Percentiles rank a stretch among this genome's conserved stretches.
phyloP scores from a whole-genome alignment of 2,329 filamentous ascomycete genomes.

The Bertia moriformis region DNA sequence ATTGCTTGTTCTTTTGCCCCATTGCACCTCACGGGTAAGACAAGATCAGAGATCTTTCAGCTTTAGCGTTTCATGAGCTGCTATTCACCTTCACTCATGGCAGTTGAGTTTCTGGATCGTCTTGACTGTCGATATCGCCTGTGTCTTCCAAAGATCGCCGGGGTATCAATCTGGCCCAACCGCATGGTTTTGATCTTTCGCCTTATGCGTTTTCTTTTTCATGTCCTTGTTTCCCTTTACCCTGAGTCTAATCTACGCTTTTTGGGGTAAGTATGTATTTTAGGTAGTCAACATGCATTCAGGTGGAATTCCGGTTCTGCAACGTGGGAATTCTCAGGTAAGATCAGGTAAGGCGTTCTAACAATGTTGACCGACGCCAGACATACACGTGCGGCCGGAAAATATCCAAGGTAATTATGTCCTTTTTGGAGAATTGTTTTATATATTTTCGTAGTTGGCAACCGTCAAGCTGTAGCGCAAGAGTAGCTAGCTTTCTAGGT shows the following conservation, averaged over 20 bases:
- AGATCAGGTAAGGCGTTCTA: slow-evolving; percentile 1
- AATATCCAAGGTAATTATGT: background rate
- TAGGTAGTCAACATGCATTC: background rate
- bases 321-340: background rate
- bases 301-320: background rate
- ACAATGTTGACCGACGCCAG: background rate
- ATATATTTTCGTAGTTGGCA: no score
- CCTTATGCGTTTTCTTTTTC: background rate
- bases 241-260: background rate
- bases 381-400: background rate
- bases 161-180: no score
- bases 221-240: background rate
- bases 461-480: background rate
- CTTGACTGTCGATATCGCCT: no score
- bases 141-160: no score
- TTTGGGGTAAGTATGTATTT: slow-evolving; percentile 1
- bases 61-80: background rate
- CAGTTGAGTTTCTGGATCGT: no score
- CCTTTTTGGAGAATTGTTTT: no score
- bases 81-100: no score
- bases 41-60: background rate
- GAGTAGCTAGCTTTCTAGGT: background rate
- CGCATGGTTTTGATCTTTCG: background rate
- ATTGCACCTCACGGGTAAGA: background rate
- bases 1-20: background rate